Conservation (phyloP, 75 land plant species). For the Pinus albicaulis region DNA sequence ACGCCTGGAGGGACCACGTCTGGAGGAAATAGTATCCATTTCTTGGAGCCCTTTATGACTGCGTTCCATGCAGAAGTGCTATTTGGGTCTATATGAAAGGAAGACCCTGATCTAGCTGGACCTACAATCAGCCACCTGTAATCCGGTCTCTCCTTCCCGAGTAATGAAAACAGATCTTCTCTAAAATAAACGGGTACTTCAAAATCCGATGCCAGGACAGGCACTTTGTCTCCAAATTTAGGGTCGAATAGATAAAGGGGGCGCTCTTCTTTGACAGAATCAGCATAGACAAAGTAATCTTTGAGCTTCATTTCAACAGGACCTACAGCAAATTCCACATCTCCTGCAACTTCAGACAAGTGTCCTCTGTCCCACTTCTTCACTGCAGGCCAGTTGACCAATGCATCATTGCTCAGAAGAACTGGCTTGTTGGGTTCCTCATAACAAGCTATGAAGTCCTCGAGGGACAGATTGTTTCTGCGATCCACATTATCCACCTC, state of each 20-base stretch:
- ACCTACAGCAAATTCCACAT: conserved; percentile 67
- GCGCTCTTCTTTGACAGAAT: conserved; percentile 75
- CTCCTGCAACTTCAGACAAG: conserved; percentile 50
- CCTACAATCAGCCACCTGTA: conserved; percentile 92
- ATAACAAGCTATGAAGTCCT: conserved; percentile 68
- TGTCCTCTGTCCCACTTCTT: conserved; percentile 66
- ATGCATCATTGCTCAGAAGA: conserved; percentile 58
- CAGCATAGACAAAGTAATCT: conserved; percentile 75
- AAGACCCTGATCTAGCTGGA: conserved; percentile 93
- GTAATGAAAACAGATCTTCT: conserved; percentile 81
- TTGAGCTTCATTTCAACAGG: conserved; percentile 78
- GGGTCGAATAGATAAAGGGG: conserved; percentile 93
- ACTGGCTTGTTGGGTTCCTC: conserved; percentile 93
- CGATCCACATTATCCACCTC: conserved; percentile 66
- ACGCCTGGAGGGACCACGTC: conserved; percentile 93
- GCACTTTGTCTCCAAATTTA: conserved; percentile 80
- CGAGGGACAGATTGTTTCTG: conserved; percentile 59
- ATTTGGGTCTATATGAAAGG: conserved; percentile 95
- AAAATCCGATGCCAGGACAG: conserved; percentile 59
- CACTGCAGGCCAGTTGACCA: conserved; percentile 69
- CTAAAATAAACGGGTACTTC: conserved; percentile 77
- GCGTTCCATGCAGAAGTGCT: conserved; percentile 99
- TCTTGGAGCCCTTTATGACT: conserved; percentile 86
- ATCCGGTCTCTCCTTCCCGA: conserved; percentile 83
- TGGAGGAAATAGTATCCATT: conserved; percentile 95